phyloP scores from a whole-genome alignment of 768 basidiomycete genomes.

The Auricularia auricula-judae region DNA sequence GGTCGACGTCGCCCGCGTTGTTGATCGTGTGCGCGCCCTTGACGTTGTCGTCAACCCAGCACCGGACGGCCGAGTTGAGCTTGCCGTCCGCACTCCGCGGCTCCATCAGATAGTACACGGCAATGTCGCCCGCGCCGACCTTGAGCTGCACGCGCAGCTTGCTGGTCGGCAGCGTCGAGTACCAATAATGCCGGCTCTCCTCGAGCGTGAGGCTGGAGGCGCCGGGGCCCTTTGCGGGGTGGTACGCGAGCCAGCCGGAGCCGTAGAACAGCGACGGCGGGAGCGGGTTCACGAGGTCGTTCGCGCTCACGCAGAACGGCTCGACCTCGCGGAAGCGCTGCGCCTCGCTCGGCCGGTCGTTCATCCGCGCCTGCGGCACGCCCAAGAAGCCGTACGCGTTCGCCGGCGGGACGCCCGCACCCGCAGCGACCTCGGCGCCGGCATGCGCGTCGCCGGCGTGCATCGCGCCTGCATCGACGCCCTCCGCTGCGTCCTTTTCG shows the following conservation, averaged over 20 bases:
- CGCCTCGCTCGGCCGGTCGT: slow-evolving; percentile 33
- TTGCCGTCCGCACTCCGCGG: slow-evolving; percentile 41
- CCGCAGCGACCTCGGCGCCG: neutral
- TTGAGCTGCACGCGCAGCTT: slow-evolving; percentile 74
- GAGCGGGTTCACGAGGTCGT: slow-evolving; percentile 94
- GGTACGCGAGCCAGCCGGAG: slow-evolving; percentile 77
- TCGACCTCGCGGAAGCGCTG: slow-evolving; percentile 67
- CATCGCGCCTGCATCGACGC: slow-evolving; percentile 13
- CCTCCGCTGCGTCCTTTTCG: slow-evolving; percentile 5
- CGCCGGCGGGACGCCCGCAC: slow-evolving; percentile 2
- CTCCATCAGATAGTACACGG: slow-evolving; percentile 80
- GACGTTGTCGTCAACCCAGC: slow-evolving; percentile 98
- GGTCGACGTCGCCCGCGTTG: slow-evolving; percentile 59
- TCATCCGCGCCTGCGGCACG: slow-evolving; percentile 67
- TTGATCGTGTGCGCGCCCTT: slow-evolving; percentile 63
- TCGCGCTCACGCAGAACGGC: slow-evolving; percentile 92
- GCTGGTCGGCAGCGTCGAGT: slow-evolving; percentile 75
- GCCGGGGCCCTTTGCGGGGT: slow-evolving; percentile 40
- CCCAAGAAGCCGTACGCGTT: slow-evolving; percentile 18
- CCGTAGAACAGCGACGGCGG: slow-evolving; percentile 92
- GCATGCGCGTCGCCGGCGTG: slow-evolving; percentile 10
- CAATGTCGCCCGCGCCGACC: slow-evolving; percentile 84
- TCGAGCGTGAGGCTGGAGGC: slow-evolving; percentile 25
- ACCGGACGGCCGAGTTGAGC: slow-evolving; percentile 62
- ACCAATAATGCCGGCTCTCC: slow-evolving; percentile 77